Conservation (phyloP, 73 alveolate genomes). For the Paramecium sonneborni region DNA sequence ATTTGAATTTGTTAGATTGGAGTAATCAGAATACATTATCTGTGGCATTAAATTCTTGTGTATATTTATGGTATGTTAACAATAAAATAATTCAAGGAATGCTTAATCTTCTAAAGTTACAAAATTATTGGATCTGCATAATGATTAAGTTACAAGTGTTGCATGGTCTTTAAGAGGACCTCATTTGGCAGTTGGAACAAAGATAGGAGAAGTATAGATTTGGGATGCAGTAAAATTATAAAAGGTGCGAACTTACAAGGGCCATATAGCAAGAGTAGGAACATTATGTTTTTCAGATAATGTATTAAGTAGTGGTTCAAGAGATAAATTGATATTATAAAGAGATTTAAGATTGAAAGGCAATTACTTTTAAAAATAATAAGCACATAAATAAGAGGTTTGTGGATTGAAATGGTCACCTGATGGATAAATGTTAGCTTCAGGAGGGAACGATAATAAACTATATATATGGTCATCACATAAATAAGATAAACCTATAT, state of each 20-base stretch:
- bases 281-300: conserved; percentile 70
- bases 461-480: conserved; percentile 93
- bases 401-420: conserved; percentile 99
- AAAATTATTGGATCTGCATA: conserved; percentile 91
- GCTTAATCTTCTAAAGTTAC: conserved; percentile 87
- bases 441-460: conserved; percentile 99
- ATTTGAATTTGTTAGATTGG: conserved; percentile 99
- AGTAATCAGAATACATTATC: conserved; percentile 92
- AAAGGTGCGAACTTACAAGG: conserved; percentile 78
- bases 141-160: conserved; percentile 92
- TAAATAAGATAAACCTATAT: conserved; percentile 77
- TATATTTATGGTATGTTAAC: conserved; percentile 78
- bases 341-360: conserved; percentile 87
- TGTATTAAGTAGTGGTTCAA: conserved; percentile 90
- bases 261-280: conserved; percentile 91
- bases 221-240: conserved; percentile 81
- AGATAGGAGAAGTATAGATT: conserved; percentile 79
- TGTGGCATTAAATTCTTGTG: conserved; percentile 94
- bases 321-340: conserved; percentile 92
- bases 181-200: conserved; percentile 76
- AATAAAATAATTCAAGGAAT: neutral
- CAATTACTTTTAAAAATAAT: conserved; percentile 64
- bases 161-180: conserved; percentile 88
- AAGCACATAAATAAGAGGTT: conserved; percentile 95
- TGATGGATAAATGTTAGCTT: conserved; percentile 96